Percentiles rank a stretch among this genome's conserved stretches.
phyloP scores from a whole-genome alignment of 352 stramenopile species.

The Globisporangium barbulae region DNA sequence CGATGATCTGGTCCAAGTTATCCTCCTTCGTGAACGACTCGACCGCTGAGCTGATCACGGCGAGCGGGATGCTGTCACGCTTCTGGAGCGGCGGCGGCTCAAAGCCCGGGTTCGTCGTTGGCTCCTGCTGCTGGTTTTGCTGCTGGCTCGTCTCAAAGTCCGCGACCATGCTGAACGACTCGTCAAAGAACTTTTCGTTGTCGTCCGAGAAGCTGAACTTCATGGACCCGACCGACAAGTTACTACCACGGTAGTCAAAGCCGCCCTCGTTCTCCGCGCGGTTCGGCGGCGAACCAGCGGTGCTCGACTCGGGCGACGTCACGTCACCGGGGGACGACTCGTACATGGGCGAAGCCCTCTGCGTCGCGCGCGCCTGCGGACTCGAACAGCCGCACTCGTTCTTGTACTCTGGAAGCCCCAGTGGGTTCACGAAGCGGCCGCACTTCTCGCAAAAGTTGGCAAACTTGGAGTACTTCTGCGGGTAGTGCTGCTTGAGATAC shows the following conservation, averaged over 20 bases:
- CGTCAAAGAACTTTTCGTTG: slow-evolving; percentile 60
- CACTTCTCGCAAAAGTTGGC: slow-evolving; percentile 86
- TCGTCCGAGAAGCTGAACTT: slow-evolving; percentile 75
- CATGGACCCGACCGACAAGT: slow-evolving; percentile 63
- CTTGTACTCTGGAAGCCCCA: slow-evolving; percentile 65
- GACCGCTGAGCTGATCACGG: slow-evolving; percentile 54
- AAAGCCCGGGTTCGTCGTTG: slow-evolving; percentile 13
- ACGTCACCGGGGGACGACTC: slow-evolving; percentile 21
- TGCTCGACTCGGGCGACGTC: slow-evolving; percentile 18
- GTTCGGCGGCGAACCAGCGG: slow-evolving; percentile 20
- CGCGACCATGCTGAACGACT: slow-evolving; percentile 45
- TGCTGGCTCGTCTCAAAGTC: slow-evolving; percentile 17
- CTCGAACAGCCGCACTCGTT: slow-evolving; percentile 70
- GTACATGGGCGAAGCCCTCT: slow-evolving; percentile 19
- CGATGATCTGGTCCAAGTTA: slow-evolving; percentile 77
- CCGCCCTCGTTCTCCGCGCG: slow-evolving; percentile 33
- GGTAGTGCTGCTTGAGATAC: slow-evolving; percentile 80
- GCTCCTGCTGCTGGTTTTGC: slow-evolving; percentile 25
- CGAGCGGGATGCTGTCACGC: slow-evolving; percentile 67
- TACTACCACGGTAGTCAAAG: slow-evolving; percentile 47
- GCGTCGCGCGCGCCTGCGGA: slow-evolving; percentile 1
- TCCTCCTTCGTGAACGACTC: slow-evolving; percentile 75
- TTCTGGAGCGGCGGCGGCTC: slow-evolving; percentile 30
- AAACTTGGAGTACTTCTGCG: slow-evolving; percentile 83
- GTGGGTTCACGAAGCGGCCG: slow-evolving; percentile 76